These are phyloP conservation scores for Calonectria honghensis DNA, from an alignment of 2,329 filamentous ascomycete genomes.

Conservation along the genomic window DNA sequence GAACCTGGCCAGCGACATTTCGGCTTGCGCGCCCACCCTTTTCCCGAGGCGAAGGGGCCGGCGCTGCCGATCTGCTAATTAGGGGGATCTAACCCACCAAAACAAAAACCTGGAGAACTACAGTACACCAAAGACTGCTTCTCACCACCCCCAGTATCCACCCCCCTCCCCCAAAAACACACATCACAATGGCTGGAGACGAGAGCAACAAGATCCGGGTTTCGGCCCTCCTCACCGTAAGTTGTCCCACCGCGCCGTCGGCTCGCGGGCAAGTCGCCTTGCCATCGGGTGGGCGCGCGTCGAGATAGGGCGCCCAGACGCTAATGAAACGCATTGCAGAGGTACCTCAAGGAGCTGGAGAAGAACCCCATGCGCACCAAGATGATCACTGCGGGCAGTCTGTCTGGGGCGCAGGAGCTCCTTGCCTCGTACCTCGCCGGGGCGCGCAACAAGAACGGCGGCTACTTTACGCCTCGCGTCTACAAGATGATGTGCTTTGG, in stretches of 20 bases:
- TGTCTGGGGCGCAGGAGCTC: conserved; percentile 8
- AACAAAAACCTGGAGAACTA: neutral
- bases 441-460: conserved; percentile 16
- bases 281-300: too few relatives aligned
- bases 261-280: too few relatives aligned
- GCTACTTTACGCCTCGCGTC: conserved; percentile 2
- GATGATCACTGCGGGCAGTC: conserved; percentile 17
- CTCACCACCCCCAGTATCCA: neutral
- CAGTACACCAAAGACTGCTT: neutral
- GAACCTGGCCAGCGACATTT: neutral
- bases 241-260: neutral
- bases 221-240: conserved; percentile 6
- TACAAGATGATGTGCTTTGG: conserved; percentile 22
- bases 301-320: neutral
- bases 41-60: neutral
- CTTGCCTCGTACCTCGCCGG: conserved; percentile 13
- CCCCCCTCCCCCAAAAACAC: neutral
- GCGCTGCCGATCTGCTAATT: neutral
- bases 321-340: neutral
- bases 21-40: conserved; percentile 2
- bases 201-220: conserved; percentile 7
- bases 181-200: neutral
- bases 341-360: neutral
- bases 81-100: neutral
- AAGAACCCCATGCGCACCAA: conserved; percentile 11